These are phyloP conservation scores for Lentinula aciculospora DNA, from an alignment of 768 basidiomycete species.

Conservation along the genomic window DNA sequence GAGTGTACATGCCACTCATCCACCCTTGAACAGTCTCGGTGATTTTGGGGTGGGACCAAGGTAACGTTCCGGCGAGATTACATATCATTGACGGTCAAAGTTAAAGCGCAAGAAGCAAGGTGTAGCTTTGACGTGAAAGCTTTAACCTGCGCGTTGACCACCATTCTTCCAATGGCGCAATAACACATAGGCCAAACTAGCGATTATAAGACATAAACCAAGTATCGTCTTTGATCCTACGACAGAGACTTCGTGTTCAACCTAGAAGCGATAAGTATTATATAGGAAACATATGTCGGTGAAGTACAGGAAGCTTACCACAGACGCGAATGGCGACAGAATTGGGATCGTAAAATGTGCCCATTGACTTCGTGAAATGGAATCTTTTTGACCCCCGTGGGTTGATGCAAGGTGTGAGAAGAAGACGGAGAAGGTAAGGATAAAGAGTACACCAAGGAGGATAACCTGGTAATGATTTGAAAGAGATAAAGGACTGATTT, in stretches of 20 bases:
- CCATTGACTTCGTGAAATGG: slow-evolving; percentile 18
- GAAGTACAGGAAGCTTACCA: slow-evolving; percentile 45
- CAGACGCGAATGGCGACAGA: slow-evolving; percentile 73
- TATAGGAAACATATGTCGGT: background rate
- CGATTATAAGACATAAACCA: slow-evolving; percentile 31
- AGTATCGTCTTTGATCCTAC: slow-evolving; percentile 44
- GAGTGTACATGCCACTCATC: too few relatives aligned
- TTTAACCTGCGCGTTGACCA: background rate
- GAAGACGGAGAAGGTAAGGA: slow-evolving; percentile 28
- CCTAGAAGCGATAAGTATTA: slow-evolving; percentile 27
- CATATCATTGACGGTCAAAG: too few relatives aligned
- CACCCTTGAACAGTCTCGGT: too few relatives aligned
- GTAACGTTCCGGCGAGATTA: too few relatives aligned
- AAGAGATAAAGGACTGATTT: too few relatives aligned
- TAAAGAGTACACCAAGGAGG: slow-evolving; percentile 17
- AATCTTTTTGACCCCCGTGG: slow-evolving; percentile 24
- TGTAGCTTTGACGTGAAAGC: background rate
- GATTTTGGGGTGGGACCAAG: too few relatives aligned
- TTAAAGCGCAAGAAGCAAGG: background rate
- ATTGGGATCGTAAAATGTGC: slow-evolving; percentile 76
- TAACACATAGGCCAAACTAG: slow-evolving; percentile 34
- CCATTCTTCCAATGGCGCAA: slow-evolving; percentile 33
- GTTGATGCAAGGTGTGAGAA: slow-evolving; percentile 24
- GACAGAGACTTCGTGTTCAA: slow-evolving; percentile 70
- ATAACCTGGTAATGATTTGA: too few relatives aligned